Conservation (phyloP, 768 basidiomycete species). For the Lactifluus rugatus region DNA sequence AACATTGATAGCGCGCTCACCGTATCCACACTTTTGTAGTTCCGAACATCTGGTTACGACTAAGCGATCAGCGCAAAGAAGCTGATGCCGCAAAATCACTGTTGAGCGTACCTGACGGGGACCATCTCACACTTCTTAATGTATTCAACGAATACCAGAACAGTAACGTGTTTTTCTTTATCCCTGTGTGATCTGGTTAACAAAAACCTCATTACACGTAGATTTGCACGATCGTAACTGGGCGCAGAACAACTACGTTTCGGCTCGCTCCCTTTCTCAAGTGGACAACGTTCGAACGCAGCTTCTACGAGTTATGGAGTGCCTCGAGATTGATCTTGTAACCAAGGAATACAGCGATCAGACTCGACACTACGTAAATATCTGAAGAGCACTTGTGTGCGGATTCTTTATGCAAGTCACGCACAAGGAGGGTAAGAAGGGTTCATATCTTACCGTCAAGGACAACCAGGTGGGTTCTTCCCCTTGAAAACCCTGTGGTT, state of each 20-base stretch:
- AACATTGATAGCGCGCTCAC: background rate
- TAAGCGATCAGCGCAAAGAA: constrained; percentile 77
- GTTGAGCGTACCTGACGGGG: constrained; percentile 86
- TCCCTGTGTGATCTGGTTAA: background rate
- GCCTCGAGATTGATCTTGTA: constrained; percentile 68
- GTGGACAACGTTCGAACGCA: constrained; percentile 92
- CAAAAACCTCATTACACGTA: background rate
- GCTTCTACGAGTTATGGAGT: constrained; percentile 85
- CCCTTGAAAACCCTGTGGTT: no score
- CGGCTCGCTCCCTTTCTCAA: constrained; percentile 70
- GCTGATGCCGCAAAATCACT: constrained; percentile 88
- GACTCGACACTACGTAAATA: constrained; percentile 45
- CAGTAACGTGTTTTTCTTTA: constrained; percentile 39
- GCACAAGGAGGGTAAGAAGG: constrained; percentile 87
- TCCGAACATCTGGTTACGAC: constrained; percentile 91
- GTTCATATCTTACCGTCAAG: constrained; percentile 83
- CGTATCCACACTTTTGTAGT: constrained; percentile 38
- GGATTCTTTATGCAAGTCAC: constrained; percentile 99
- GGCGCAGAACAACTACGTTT: constrained; percentile 87
- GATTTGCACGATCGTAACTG: constrained; percentile 62
- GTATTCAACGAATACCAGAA: constrained; percentile 88
- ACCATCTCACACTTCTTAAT: constrained; percentile 90
- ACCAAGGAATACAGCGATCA: constrained; percentile 52
- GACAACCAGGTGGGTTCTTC: constrained; percentile 70
- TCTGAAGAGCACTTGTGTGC: constrained; percentile 76